Base-by-base conservation (phyloP, 441 rosid genomes). In the Aleurites moluccanus region DNA sequence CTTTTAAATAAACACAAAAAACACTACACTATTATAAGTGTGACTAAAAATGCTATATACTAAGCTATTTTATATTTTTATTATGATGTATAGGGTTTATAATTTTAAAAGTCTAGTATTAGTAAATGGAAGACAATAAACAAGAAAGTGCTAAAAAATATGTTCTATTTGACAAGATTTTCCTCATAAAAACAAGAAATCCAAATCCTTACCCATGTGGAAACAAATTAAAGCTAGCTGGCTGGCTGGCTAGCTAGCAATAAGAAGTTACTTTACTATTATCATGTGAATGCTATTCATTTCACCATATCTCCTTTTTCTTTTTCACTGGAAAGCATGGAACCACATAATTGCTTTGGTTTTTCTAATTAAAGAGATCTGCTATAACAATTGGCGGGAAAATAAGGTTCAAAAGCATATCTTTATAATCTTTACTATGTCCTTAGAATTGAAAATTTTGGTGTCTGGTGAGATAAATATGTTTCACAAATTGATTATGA, bases 311-410 rank as follows among this genome's bases (percentile, higher is more conserved):
- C 60, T 30, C 60, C 45, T 47, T 67, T 52, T 45, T 67, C 70
- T 20, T 67, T 67, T 49, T 68, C 56, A 68, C 59, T 68, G 59
- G 72, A 60, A 28, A 68, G 42, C 72, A 68, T 49, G 60, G 72
- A 28, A 28, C 0, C 60, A 49, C 60, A 42, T 65, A 23, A 27
- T 68, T 68, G 44, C 44, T 14, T 27, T 67, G 13, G 23, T 13
- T 16, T 49, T 67, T 67, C 4, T 14, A 6, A 49, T 10, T 15
- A 44, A 23, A 21, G 21, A 56, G 21, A n/a, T 2, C 13, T 6
- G 4, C 60, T 38, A 3, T 4, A 65, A 18, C 28, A 38, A 15
- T 49, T 49, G 72, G 72, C 60, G 72, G 72, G 72, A 68, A 68
- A 11, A 3, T 65, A 44, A 4, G 9, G 2, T 20, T 64, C 67